Base-by-base conservation (phyloP, 495 filamentous ascomycete species). In the Cryomyces antarcticus region DNA sequence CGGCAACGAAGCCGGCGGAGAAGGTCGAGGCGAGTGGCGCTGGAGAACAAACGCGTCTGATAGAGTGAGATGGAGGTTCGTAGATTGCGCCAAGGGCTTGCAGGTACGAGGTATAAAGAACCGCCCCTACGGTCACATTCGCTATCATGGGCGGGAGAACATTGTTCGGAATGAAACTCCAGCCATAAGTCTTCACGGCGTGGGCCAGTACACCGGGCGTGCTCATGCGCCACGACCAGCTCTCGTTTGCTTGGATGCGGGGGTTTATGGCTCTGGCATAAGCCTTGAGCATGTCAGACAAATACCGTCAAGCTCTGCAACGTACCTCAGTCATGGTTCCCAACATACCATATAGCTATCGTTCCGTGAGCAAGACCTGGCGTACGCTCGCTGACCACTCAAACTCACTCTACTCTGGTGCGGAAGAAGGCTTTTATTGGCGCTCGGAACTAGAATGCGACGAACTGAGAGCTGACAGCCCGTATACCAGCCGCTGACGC, bases 351-450 rank as follows among this genome's bases (percentile, higher is more conserved):
- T 73, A 47, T 69, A 80, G 57, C 68, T 75, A 36, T 31, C 37
- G 4, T 5, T 12, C 4, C 4, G 28, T 46, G 28, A 50, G 48
- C n/a, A 7, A 10, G 17, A 4, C 10, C 5, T 24, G 17, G 17
- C 17, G 17, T 24, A 24, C 2, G 17, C 17, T 24, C 17, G 17
- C 17, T 24, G 17, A 24, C 17, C 1, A 24, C 17, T 24, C 17
- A 24, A 42, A 68, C 58, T 67, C 79, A 93, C 67, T 94, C 86
- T 48, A 94, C 82, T 42, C 86, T 65, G 4, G 78, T 84, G 41
- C 80, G 71, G 57, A 94, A 88, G 58, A 94, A 94, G 4, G 83
- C 78, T 57, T 92, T 92, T 29, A 82, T 76, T 2, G 86, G 86
- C 2, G 82, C 81, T 45, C 86, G 66, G 51, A 93, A 94, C 58